These are phyloP conservation scores for Diaporthe capsici DNA, from an alignment of 2,329 filamentous ascomycete species.

Conservation along the genomic window DNA sequence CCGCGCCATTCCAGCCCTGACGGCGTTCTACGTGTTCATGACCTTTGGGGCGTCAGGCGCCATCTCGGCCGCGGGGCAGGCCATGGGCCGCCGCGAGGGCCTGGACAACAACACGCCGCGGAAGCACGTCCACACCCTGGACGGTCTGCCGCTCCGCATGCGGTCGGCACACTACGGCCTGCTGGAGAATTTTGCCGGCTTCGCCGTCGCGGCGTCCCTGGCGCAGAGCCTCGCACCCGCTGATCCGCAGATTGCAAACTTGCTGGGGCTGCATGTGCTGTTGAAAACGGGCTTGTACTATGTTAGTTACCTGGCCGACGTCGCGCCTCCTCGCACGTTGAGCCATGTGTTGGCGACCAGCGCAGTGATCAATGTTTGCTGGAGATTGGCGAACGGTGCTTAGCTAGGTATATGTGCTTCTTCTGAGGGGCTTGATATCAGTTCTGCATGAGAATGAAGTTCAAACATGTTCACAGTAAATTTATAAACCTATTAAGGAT, in stretches of 20 bases:
- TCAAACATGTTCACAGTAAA: neutral
- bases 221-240: constrained; percentile 33
- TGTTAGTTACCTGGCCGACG: constrained; percentile 16
- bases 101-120: constrained; percentile 33
- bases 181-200: constrained; percentile 37
- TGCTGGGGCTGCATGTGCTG: constrained; percentile 35
- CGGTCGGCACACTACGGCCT: constrained; percentile 36
- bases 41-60: constrained; percentile 32
- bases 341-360: constrained; percentile 34
- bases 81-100: constrained; percentile 22
- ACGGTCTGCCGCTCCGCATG: constrained; percentile 34
- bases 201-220: constrained; percentile 34
- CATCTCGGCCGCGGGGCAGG: constrained; percentile 35
- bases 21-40: constrained; percentile 33
- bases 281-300: constrained; percentile 37
- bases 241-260: constrained; percentile 28
- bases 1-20: constrained; percentile 37
- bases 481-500: too few relatives aligned
- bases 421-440: too few relatives aligned
- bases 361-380: constrained; percentile 32
- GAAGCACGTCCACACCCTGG: constrained; percentile 29
- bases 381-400: constrained; percentile 27
- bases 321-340: constrained; percentile 25
- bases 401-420: neutral
- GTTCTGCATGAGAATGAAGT: neutral